Base-by-base conservation (phyloP, 2,329 filamentous ascomycete species). In the Arachnomyces sp. region DNA sequence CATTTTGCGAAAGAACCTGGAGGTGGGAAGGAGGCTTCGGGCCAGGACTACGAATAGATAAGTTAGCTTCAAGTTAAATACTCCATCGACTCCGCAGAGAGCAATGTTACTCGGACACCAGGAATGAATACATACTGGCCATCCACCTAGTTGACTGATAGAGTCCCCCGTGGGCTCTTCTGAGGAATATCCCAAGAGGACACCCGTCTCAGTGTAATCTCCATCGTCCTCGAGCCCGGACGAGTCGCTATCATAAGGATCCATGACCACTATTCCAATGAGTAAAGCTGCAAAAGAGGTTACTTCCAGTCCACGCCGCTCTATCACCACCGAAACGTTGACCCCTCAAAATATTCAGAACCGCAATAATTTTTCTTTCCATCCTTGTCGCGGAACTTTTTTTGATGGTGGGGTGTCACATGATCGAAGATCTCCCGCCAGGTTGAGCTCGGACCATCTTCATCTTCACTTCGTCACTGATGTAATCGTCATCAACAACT, bases 131-230 rank as follows among this genome's bases (percentile, higher is more conserved):
- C 81, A 53, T 81, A 95, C 90, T 38, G 92, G 87, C 54, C 71
- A 74, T 40, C 92, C 92, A 49, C 92, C 92, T 8, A 98, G 71
- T 50, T 90, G 85, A 62, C 86, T 95, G 56, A 94, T 82, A 9
- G 77, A 75, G 61, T 98, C 90, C 47, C 86, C 81, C 40, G 81
- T 82, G 11, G 79, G 68, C 40, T 94, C 85, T 57, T 81, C 79
- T 1, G 84, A 84, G 2, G 87, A 84, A 61, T 94, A 98, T 3
- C 92, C 92, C 9, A 98, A 74, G 2, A 95, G 76, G 2, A 95
- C 88, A 49, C 84, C 86, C 5, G 92, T 96, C 43, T 67, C 66
- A 14, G 64, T 65, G 48, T 68, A 66, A 46, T 67, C 65, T 46
- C 55, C 46, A 11, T 79, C 73, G 42, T 79, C 81, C 32, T 77